phyloP scores from a whole-genome alignment of 768 basidiomycete genomes.

The Pleurotus cornucopiae region DNA sequence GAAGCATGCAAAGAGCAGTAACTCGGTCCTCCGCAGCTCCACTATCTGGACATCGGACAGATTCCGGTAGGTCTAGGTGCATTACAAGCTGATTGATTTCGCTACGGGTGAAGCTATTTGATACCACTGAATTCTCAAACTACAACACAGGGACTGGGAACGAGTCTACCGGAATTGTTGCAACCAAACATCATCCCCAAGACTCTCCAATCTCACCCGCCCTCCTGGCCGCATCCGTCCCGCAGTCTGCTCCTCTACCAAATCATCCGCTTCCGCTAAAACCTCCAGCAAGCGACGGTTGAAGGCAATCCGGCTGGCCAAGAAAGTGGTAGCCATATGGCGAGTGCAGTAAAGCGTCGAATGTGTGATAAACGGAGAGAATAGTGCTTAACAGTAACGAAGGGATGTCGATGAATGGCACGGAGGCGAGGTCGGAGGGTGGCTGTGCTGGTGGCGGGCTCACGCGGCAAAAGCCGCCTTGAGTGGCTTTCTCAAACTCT shows the following conservation, averaged over 20 bases:
- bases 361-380: neutral
- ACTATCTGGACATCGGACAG: neutral
- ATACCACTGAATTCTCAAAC: neutral
- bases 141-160: neutral
- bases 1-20: neutral
- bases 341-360: neutral
- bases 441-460: too few species aligned
- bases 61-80: neutral
- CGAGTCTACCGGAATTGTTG: neutral
- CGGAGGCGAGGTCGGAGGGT: neutral
- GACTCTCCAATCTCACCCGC: neutral
- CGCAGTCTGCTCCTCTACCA: neutral
- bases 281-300: neutral
- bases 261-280: neutral
- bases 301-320: neutral
- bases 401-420: neutral
- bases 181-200: slow-evolving; percentile 1
- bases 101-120: neutral
- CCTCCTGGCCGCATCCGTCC: neutral
- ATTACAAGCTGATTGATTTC: slow-evolving; percentile 2
- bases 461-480: too few species aligned
- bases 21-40: neutral
- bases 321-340: neutral
- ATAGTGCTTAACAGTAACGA: neutral
- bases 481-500: too few species aligned